A percentile compares a stretch with the other conserved stretches of the same genome.
These are phyloP conservation scores for Petasospora rhodanensis DNA, from an alignment of 1,139 yeast genomes.

Conservation along the genomic window DNA sequence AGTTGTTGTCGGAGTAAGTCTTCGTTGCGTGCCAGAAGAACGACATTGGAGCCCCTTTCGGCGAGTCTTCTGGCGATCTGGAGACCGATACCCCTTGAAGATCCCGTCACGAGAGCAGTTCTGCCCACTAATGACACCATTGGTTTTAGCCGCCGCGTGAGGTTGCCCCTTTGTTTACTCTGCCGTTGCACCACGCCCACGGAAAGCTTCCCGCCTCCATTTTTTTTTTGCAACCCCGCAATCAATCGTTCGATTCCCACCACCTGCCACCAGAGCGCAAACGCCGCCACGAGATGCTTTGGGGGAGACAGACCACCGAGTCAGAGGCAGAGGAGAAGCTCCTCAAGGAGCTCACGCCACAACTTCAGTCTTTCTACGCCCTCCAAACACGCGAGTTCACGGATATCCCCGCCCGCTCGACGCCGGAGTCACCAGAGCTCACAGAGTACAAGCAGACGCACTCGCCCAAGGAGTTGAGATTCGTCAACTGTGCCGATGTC, in stretches of 20 bases:
- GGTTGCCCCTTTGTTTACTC: background rate
- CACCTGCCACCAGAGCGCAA: background rate
- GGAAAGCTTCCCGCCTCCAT: background rate
- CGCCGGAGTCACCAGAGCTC: constrained; percentile 15
- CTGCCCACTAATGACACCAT: constrained; percentile 18
- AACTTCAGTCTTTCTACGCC: constrained; percentile 3
- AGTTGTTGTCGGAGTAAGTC: constrained; percentile 34
- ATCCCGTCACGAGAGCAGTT: constrained; percentile 75
- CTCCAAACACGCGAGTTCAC: constrained; percentile 4
- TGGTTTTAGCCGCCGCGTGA: too few relatives aligned
- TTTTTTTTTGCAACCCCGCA: too few relatives aligned
- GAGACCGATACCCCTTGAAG: constrained; percentile 78
- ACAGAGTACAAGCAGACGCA: constrained; percentile 2
- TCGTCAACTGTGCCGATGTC: constrained; percentile 25
- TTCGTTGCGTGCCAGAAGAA: constrained; percentile 55
- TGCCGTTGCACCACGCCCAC: background rate
- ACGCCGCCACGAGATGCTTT: background rate
- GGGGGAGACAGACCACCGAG: background rate
- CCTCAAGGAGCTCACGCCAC: constrained; percentile 7
- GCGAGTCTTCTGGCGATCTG: constrained; percentile 61
- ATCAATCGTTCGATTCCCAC: background rate
- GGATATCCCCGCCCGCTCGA: background rate
- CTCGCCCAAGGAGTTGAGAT: constrained; percentile 9
- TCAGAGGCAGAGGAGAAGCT: background rate
- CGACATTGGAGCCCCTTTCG: constrained; percentile 53